These are phyloP conservation scores for Dactylis glomerata DNA, from an alignment of 176 grass and related monocot genomes.

Conservation along the genomic window DNA sequence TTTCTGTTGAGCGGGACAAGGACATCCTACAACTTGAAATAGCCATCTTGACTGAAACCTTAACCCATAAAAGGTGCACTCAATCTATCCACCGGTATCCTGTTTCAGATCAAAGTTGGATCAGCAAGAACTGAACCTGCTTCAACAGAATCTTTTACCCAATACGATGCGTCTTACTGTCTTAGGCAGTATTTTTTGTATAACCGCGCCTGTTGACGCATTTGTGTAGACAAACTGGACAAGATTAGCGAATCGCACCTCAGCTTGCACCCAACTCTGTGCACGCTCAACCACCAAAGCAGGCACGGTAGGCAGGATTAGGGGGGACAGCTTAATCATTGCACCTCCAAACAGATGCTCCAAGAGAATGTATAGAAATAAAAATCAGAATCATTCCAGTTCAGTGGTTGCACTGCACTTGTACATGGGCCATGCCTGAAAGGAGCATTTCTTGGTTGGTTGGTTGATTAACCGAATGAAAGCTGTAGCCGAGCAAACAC, in stretches of 20 bases:
- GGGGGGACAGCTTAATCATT: conserved; percentile 27
- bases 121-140: background rate
- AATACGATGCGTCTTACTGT: background rate
- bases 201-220: background rate
- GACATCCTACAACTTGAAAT: background rate
- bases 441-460: background rate
- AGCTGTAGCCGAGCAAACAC: background rate
- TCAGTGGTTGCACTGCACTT: conserved; percentile 10
- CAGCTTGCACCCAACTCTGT: background rate
- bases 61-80: background rate
- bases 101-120: background rate
- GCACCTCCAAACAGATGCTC: background rate
- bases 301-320: conserved; percentile 23
- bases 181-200: background rate
- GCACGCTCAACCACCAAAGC: conserved; percentile 32
- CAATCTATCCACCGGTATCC: background rate
- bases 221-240: background rate
- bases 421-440: conserved; percentile 28
- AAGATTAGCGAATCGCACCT: background rate
- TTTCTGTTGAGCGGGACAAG: background rate
- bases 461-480: background rate
- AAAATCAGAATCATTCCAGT: background rate
- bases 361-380: background rate
- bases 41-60: background rate
- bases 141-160: background rate